Evolutionary conservation across 2,329 filamentous ascomycete genomes (phyloP).

Genomic region (Penicillium occitanis): DNA sequence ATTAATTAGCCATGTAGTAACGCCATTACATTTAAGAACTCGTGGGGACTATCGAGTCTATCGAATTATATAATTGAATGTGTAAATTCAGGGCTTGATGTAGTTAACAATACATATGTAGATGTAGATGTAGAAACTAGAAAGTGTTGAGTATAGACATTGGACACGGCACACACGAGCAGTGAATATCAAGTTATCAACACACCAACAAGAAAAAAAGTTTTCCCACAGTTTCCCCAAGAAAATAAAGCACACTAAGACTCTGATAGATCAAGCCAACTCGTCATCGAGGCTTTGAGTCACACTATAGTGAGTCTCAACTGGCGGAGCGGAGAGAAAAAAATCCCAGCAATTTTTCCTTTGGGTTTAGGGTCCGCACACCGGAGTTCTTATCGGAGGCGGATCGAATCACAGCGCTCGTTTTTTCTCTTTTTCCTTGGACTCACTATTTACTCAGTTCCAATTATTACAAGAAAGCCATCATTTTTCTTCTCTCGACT

Average conservation of each 20-base stretch:
- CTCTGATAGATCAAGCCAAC: neutral
- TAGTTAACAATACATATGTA: too few species aligned
- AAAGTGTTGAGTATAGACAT: neutral
- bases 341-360: conserved; percentile 16
- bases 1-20: neutral
- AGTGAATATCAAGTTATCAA: neutral
- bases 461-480: neutral
- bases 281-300: conserved; percentile 11
- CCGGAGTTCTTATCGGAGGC: conserved; percentile 34
- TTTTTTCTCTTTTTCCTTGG: conserved; percentile 17
- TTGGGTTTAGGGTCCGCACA: conserved; percentile 27
- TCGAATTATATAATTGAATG: too few species aligned
- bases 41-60: neutral
- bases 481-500: neutral
- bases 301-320: neutral
- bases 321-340: conserved; percentile 5
- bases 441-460: neutral
- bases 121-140: too few species aligned
- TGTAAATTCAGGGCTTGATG: too few species aligned
- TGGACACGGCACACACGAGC: neutral
- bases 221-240: neutral
- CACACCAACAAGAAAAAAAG: neutral
- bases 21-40: conserved; percentile 4
- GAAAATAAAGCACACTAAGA: neutral
- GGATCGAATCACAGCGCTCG: conserved; percentile 16